Conservation (phyloP, 2,329 filamentous ascomycete genomes). For the Epichloe baconii region DNA sequence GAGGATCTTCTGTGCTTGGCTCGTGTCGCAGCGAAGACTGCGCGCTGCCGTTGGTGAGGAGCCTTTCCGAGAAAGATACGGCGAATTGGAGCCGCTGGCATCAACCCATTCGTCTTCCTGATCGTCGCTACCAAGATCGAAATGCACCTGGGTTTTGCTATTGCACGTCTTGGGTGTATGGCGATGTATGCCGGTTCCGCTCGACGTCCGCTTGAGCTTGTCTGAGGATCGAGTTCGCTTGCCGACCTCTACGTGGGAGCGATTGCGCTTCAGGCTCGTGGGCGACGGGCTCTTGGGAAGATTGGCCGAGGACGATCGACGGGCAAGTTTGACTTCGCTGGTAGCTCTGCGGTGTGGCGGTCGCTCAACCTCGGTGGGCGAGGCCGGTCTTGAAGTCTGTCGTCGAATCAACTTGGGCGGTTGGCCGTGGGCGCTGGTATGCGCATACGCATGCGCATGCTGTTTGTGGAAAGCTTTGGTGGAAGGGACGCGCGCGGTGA, state of each 20-base stretch:
- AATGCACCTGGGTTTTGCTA: constrained; percentile 43
- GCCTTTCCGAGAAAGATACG: constrained; percentile 33
- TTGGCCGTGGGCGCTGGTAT: constrained; percentile 9
- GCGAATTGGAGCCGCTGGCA: constrained; percentile 49
- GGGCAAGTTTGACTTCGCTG: constrained; percentile 37
- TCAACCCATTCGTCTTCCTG: constrained; percentile 51
- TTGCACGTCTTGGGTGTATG: constrained; percentile 29
- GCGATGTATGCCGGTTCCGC: constrained; percentile 32
- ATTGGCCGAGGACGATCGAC: constrained; percentile 29
- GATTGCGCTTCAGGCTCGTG: constrained; percentile 45
- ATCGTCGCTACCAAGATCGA: constrained; percentile 44
- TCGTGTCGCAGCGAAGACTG: constrained; percentile 31
- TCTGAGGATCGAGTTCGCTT: constrained; percentile 38
- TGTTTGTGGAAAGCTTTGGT: constrained; percentile 37
- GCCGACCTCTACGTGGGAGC: constrained; percentile 42
- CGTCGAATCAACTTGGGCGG: constrained; percentile 30
- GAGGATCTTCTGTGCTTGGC: constrained; percentile 20
- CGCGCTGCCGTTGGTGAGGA: constrained; percentile 35
- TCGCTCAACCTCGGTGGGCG: constrained; percentile 19
- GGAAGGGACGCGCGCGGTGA: constrained; percentile 39
- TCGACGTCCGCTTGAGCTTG: constrained; percentile 39
- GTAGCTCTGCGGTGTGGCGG: constrained; percentile 33
- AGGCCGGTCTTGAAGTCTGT: constrained; percentile 30
- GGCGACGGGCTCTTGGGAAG: constrained; percentile 43
- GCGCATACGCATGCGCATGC: constrained; percentile 7